phyloP scores from a whole-genome alignment of 2,329 filamentous ascomycete genomes.

The Pyrenophora tritici-repentis region DNA sequence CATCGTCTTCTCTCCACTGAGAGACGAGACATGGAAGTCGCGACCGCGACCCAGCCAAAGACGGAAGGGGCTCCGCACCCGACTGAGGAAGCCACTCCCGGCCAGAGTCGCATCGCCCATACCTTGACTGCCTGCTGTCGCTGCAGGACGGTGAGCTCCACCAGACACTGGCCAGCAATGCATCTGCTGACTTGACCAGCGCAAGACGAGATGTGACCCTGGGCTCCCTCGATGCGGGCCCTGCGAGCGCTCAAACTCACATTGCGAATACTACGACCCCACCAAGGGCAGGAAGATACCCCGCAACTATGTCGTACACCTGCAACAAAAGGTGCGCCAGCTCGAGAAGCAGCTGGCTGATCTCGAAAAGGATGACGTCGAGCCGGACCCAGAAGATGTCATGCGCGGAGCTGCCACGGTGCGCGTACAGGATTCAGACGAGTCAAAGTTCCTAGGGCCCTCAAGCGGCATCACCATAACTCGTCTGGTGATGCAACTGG shows the following conservation, averaged over 20 bases:
- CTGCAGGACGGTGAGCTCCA: constrained; percentile 70
- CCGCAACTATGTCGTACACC: constrained; percentile 86
- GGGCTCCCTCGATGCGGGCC: constrained; percentile 88
- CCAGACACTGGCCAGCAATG: background rate
- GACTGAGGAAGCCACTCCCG: constrained; percentile 25
- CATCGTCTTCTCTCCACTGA: constrained; percentile 9
- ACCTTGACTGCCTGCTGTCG: constrained; percentile 80
- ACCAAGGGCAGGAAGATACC: constrained; percentile 84
- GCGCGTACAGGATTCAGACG: constrained; percentile 81
- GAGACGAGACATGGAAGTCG: constrained; percentile 29
- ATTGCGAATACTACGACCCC: constrained; percentile 95
- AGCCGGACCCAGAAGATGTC: constrained; percentile 79
- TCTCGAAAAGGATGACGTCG: constrained; percentile 73
- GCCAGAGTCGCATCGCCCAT: constrained; percentile 67
- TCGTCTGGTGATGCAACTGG: constrained; percentile 91
- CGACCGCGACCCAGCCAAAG: constrained; percentile 23
- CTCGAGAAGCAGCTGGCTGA: constrained; percentile 81
- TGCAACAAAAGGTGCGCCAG: constrained; percentile 83
- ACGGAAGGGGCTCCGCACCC: constrained; percentile 27
- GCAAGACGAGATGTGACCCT: constrained; percentile 95
- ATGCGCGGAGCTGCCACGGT: constrained; percentile 86
- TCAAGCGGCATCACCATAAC: constrained; percentile 97
- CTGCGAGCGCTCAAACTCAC: constrained; percentile 87
- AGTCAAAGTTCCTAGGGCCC: constrained; percentile 87
- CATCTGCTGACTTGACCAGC: constrained; percentile 56